Evolutionary conservation across 371 early-diverging fungal species (phyloP), one percentile per base, ranked within the genome.

Genomic region (Mucor sp.): DNA sequence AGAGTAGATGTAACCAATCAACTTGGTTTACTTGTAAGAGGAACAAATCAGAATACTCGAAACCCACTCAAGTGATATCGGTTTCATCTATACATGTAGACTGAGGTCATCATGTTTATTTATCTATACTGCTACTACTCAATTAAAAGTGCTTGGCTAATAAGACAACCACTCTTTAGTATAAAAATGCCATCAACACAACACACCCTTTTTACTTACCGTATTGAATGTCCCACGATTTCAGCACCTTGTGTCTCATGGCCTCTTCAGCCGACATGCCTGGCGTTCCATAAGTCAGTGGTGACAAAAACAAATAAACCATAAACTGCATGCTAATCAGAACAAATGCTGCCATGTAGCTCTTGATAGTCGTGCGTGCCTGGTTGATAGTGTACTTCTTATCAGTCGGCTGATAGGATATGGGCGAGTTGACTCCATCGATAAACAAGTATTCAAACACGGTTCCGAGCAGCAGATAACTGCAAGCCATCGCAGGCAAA

Each of bases 401-500:
- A 9, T 65, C 43, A 17, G 15, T 19, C 12, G 41, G 65, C 32
- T 53, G 50, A 28, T 75, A 65, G 0, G 84, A 84, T 6, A 82
- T 57, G 12, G 85, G 85, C 8, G 77, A 77, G 65, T 85, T 78
- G 4, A 85, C 75, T 11, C 81, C 85, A 19, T 81, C 72, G 8
- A 87, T 60, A 72, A 85, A 85, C 64, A 86, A 70, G 58, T 86
- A 89, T 27, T 90, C 84, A 71, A 85, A 89, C 9, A 87, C 75
- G 4, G 80, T 76, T 8, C 85, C 92, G 15, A 89, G 55, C 11
- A 91, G 72, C 71, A 95, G 85, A 77, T 95, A 94, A 37, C 85
- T 83, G 72, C 92, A 89, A 32, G 91, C 82, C 14, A 91, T 82
- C 0, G 96, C 93, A 14, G 99, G 99, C 59, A 99, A 87, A 75